Conservation (phyloP, 108 stramenopile genomes). For the Discostella stelligeroides region DNA sequence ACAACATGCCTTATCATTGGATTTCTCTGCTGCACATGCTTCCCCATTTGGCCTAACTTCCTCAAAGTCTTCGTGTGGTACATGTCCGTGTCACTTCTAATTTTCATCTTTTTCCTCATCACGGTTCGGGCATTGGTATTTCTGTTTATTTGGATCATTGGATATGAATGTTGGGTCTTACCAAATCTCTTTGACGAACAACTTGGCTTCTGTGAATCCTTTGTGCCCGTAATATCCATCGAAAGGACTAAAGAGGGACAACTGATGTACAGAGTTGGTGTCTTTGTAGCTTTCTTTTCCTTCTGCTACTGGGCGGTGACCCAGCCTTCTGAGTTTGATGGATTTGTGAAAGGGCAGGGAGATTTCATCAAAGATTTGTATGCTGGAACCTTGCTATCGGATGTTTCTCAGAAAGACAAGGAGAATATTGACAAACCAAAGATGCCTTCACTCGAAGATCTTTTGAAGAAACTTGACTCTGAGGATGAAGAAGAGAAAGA, state of each 20-base stretch:
- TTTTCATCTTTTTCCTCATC: slow-evolving; percentile 93
- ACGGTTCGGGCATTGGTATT: slow-evolving; percentile 88
- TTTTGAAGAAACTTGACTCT: slow-evolving; percentile 87
- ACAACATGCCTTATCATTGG: slow-evolving; percentile 91
- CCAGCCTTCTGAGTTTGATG: slow-evolving; percentile 99
- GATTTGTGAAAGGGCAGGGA: slow-evolving; percentile 93
- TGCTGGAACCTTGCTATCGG: slow-evolving; percentile 95
- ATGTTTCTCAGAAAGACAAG: slow-evolving; percentile 94
- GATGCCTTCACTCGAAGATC: slow-evolving; percentile 93
- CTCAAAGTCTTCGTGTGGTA: slow-evolving; percentile 98
- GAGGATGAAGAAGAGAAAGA: slow-evolving; percentile 65
- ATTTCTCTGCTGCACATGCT: slow-evolving; percentile 94
- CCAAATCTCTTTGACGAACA: slow-evolving; percentile 98
- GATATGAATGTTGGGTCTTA: slow-evolving; percentile 96
- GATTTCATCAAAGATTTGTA: slow-evolving; percentile 99
- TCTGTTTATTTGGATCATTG: slow-evolving; percentile 93
- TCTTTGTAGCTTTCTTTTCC: slow-evolving; percentile 89
- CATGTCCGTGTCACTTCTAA: slow-evolving; percentile 92
- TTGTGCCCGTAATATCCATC: slow-evolving; percentile 91
- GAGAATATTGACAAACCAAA: slow-evolving; percentile 98
- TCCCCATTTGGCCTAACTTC: slow-evolving; percentile 98
- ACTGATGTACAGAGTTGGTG: slow-evolving; percentile 89
- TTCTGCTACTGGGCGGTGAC: slow-evolving; percentile 98
- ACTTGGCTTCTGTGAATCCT: slow-evolving; percentile 94
- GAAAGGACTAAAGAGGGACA: slow-evolving; percentile 88